Base-by-base conservation (phyloP, 2,329 filamentous ascomycete species). In the Phaeosphaeriaceae sp. region DNA sequence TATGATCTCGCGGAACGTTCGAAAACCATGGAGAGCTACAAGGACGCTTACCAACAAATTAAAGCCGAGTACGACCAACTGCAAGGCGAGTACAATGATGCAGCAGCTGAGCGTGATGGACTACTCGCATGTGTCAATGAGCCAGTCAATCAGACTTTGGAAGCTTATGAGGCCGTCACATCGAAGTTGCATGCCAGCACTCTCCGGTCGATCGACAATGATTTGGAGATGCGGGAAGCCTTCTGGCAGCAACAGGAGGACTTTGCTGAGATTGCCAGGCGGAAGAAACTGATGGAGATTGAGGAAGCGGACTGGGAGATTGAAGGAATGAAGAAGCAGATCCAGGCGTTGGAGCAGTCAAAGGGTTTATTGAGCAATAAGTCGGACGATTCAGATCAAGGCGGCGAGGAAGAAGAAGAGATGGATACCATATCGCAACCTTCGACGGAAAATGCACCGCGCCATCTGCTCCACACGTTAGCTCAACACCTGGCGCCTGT, bases 31-130 rank as follows among this genome's bases (percentile, higher is more conserved):
- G 24, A 48, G 42, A 48, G 21, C 11, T 52, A 36, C 40, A 25
- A 51, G 36, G 40, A 56, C n/a, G 54, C n/a, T 5, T 52, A 56
- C 44, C 15, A 56, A n/a, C 54, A 56, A 31, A 42, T 56, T 42
- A 52, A 56, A 36, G 20, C n/a, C 2, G 42, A 56, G 15, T 25
- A 22, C 9, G 48, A 52, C 5, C 9, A 44, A 3, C 36, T 57
- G 13, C 33, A 53, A 15, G 33, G 45, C 36, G 19, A 47, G 15
- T 42, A 44, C 36, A 50, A 50, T 13, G 50, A 57, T 13, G 36
- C 15, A 3, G 20, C 20, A 25, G 21, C 22, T 15, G 55, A 49
- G n/a, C 55, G 55, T 13, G 46, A 57, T 40, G 46, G 49, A 4
- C 36, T 51, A 11, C 49, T 20, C 41, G 21, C 6, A 22, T 20